Evolutionary conservation across 1,139 yeast species (phyloP), one percentile per base, ranked within the genome.

Genomic region (Torulaspora pretoriensis): DNA sequence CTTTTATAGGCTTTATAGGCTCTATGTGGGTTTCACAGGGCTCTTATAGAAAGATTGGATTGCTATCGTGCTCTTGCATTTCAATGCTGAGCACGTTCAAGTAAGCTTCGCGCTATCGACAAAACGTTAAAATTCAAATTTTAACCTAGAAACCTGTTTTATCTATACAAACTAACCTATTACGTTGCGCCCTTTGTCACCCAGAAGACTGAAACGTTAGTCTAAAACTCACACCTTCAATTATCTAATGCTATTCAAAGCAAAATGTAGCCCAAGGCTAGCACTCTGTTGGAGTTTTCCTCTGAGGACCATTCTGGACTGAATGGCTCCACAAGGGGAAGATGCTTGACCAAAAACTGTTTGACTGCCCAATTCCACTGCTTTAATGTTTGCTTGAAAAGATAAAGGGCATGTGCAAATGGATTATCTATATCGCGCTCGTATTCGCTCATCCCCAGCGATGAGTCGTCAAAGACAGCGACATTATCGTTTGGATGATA

Each of bases 351-450:
- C 23, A 53, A 12, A 32, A 47, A 50, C 31, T 49, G 54, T 40
- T 50, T 53, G 8, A 51, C 31, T 8, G 51, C 49, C 32, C 43
- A 37, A 26, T 48, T 51, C 41, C 51, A 48, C 24, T 53, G 55
- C 35, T 43, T 46, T 8, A 50, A 40, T 12, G 56, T 49, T 32
- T 47, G 48, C 43, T 45, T 52, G 39, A 53, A 42, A 22, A 51
- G 39, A n/a, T 38, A 42, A 19, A 52, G 29, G 26, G 49, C 50
- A 25, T 51, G 52, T 25, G 52, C 43, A 40, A 48, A 38, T 14
- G 51, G 48, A 25, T 47, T 40, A 8, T 47, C 48, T 16, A 40
- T 17, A 14, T 51, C 53, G 19, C 43, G 28, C 8, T 41, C 44
- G 14, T 37, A 36, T 10, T 49, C 53, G 9, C 45, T 45, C 17